phyloP scores from a whole-genome alignment of 106 monocot genomes.

The Iris macrosiphon region DNA sequence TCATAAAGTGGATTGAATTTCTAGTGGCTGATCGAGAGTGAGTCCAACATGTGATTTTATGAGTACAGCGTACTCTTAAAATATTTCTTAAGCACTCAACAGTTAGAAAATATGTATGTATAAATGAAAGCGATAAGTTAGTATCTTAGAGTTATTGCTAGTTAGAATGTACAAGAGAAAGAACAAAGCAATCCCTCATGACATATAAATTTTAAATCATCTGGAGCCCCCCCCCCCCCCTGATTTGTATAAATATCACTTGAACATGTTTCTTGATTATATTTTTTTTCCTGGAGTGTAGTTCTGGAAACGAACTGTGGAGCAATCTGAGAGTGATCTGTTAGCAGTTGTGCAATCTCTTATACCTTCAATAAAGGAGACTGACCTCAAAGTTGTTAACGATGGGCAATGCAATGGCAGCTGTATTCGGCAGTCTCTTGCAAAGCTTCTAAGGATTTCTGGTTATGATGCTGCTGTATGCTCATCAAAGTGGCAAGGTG shows the following conservation, averaged over 20 bases:
- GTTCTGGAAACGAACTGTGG: conserved; percentile 42
- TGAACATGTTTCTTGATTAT: neutral
- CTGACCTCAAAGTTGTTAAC: conserved; percentile 24
- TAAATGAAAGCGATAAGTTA: no score
- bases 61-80: neutral
- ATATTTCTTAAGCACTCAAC: no score
- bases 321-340: conserved; percentile 59
- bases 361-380: conserved; percentile 60
- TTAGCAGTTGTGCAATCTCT: conserved; percentile 47
- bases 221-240: no score
- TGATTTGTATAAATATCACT: no score
- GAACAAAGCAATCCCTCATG: no score
- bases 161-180: no score
- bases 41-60: neutral
- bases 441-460: conserved; percentile 49
- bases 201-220: no score
- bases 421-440: conserved; percentile 60
- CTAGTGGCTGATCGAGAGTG: neutral
- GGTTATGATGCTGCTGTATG: conserved; percentile 80
- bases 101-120: no score
- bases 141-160: no score
- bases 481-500: conserved; percentile 76
- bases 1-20: neutral
- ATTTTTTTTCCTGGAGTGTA: conserved; percentile 19
- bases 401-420: conserved; percentile 60